Conservation (phyloP, 768 basidiomycete genomes). For the Lentinula detonsa region DNA sequence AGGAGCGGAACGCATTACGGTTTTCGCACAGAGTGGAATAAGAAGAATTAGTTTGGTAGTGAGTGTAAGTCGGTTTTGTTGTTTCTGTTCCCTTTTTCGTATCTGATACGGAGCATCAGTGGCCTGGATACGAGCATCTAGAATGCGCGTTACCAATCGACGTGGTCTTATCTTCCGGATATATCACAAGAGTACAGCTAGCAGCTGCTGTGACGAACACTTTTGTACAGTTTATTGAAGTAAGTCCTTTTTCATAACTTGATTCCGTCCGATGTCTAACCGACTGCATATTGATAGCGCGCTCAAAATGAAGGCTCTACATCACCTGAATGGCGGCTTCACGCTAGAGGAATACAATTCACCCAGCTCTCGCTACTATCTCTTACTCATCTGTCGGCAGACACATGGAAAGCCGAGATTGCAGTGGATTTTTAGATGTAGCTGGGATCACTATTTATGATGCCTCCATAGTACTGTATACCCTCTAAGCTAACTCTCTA, state of each 20-base stretch:
- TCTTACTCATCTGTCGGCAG: neutral
- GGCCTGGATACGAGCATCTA: neutral
- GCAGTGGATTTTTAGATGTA: neutral
- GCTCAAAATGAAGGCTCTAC: neutral
- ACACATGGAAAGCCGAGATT: neutral
- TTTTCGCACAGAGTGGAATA: neutral
- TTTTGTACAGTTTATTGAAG: neutral
- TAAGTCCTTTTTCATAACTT: neutral
- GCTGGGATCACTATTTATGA: neutral
- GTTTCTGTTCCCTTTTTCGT: neutral
- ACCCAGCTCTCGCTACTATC: neutral
- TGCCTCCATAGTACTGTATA: neutral
- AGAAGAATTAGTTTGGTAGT: neutral
- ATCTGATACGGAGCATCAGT: neutral
- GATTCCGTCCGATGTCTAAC: neutral
- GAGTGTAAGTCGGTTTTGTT: neutral
- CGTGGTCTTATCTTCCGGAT: neutral
- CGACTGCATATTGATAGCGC: neutral
- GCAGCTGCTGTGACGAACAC: neutral
- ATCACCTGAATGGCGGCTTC: neutral
- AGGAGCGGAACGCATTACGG: neutral
- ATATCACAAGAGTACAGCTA: neutral
- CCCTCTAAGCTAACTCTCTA: too few species aligned
- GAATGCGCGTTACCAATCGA: neutral
- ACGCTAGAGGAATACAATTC: neutral